These are phyloP conservation scores for Phlebopus sp. DNA, from an alignment of 1,284 basidiomycete genomes.

Conservation along the genomic window DNA sequence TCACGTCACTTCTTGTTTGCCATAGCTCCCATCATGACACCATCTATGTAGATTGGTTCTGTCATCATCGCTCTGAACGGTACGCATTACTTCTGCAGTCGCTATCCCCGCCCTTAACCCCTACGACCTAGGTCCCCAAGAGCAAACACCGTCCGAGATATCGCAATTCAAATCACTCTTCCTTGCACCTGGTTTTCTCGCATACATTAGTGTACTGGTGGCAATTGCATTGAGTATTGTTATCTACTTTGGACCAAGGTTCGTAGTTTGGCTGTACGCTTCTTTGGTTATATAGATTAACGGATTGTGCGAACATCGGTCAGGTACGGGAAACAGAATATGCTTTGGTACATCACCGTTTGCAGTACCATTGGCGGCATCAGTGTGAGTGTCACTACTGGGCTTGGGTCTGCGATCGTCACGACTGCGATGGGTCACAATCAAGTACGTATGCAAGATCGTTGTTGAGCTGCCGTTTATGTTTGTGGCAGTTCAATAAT, in stretches of 20 bases:
- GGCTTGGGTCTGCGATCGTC: constrained; percentile 89
- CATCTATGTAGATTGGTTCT: constrained; percentile 66
- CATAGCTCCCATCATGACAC: constrained; percentile 5
- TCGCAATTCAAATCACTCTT: constrained; percentile 79
- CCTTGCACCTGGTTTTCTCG: constrained; percentile 83
- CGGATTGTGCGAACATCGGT: constrained; percentile 2
- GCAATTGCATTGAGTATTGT: constrained; percentile 62
- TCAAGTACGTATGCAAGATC: constrained; percentile 51
- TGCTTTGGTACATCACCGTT: constrained; percentile 94
- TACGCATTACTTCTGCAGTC: constrained; percentile 19
- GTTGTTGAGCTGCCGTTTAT: not conserved
- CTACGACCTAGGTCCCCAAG: constrained; percentile 67
- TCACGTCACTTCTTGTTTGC: constrained; percentile 26
- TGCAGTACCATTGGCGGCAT: constrained; percentile 98
- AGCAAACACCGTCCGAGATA: constrained; percentile 81
- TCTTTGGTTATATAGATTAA: not conserved
- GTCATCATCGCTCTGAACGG: constrained; percentile 82
- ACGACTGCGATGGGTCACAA: constrained; percentile 83
- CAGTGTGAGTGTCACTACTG: constrained; percentile 93
- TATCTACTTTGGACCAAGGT: constrained; percentile 79
- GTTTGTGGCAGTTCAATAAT: constrained; percentile 55
- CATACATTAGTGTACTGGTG: constrained; percentile 70
- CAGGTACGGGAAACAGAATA: constrained; percentile 87
- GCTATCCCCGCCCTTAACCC: constrained; percentile 1
- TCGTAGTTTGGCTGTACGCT: constrained; percentile 15